phyloP scores from a whole-genome alignment of 2,329 filamentous ascomycete genomes.

The Fusarium sambucinum region DNA sequence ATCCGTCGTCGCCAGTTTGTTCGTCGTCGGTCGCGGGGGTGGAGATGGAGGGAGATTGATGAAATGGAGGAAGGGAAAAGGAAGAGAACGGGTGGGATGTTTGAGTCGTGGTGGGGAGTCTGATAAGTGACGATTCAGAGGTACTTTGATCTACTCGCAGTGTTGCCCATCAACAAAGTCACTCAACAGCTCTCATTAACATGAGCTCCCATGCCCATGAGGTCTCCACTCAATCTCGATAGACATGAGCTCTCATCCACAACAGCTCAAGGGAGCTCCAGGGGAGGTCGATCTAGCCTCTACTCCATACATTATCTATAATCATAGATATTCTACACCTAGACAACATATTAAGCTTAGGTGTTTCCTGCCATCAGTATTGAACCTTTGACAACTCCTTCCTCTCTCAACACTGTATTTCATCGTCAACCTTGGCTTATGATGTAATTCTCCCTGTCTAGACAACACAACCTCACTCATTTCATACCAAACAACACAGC shows the following conservation, averaged over 20 bases:
- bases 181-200: conserved; percentile 10
- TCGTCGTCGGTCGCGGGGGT: conserved; percentile 40
- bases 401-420: neutral
- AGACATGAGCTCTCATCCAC: conserved; percentile 19
- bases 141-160: neutral
- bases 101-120: conserved; percentile 19
- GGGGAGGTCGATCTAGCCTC: neutral
- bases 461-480: conserved; percentile 12
- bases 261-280: conserved; percentile 30
- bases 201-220: conserved; percentile 23
- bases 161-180: accelerated
- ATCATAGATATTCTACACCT: neutral
- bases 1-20: conserved; percentile 10
- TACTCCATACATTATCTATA: neutral
- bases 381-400: neutral
- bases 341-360: neutral
- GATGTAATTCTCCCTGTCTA: conserved; percentile 33
- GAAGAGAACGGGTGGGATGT: conserved; percentile 30
- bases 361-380: neutral
- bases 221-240: conserved; percentile 29
- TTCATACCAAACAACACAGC: conserved; percentile 5
- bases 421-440: conserved; percentile 5
- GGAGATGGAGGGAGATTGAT: conserved; percentile 34
- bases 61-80: conserved; percentile 33
- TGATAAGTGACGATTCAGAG: conserved; percentile 10